These are phyloP conservation scores for Mycena amicta DNA, from an alignment of 768 basidiomycete species.

Conservation along the genomic window DNA sequence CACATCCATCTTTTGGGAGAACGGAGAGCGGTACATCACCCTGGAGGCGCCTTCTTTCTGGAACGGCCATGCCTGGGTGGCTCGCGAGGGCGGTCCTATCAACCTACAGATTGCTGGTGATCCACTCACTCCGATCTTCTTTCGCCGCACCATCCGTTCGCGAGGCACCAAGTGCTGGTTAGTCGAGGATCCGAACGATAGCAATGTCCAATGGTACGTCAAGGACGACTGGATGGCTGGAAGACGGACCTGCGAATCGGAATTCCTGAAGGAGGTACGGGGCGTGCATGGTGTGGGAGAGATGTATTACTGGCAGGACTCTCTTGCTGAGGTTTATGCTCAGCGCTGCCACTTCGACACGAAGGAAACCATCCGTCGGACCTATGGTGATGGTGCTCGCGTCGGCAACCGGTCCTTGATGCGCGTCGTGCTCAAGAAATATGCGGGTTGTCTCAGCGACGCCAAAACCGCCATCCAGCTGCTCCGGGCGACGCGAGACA, in stretches of 20 bases:
- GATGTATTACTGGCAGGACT: conserved; percentile 14
- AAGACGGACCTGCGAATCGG: conserved; percentile 8
- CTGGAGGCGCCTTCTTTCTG: not conserved
- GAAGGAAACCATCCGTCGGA: not conserved
- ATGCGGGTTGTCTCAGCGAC: conserved; percentile 16
- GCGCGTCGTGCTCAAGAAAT: conserved; percentile 18
- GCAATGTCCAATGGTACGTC: conserved; percentile 14
- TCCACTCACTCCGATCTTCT: conserved; percentile 7
- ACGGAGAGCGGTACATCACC: not conserved
- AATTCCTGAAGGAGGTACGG: conserved; percentile 11
- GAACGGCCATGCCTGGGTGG: not conserved
- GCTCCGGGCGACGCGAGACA: conserved; percentile 20
- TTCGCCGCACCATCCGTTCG: conserved; percentile 21
- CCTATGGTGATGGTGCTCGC: not conserved
- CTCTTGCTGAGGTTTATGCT: not conserved
- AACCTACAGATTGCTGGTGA: not conserved
- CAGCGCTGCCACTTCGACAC: conserved; percentile 1
- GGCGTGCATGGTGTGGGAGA: conserved; percentile 23
- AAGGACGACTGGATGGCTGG: conserved; percentile 28
- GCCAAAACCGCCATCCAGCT: conserved; percentile 14
- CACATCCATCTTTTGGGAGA: conserved; percentile 25
- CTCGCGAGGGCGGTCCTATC: not conserved
- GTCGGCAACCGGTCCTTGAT: conserved; percentile 12
- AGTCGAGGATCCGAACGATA: conserved; percentile 2
- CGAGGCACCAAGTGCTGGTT: conserved; percentile 28